phyloP scores from a whole-genome alignment of 202 grass and related monocot species.

The Elaeis oleifera region DNA sequence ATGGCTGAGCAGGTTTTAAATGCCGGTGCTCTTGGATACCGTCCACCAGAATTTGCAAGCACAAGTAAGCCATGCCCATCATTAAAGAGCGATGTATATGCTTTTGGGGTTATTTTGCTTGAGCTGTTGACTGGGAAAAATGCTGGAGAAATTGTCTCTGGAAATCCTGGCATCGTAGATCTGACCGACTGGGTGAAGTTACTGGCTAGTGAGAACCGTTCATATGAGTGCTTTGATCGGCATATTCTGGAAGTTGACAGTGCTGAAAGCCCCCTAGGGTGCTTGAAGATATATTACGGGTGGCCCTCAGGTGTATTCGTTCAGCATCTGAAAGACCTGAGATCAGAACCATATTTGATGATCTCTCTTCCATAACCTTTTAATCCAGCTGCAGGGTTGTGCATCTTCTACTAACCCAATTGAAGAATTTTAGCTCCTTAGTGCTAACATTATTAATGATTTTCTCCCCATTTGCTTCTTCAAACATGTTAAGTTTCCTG shows the following conservation, averaged over 20 bases:
- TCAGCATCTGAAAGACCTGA: conserved; percentile 67
- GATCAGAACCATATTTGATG: conserved; percentile 70
- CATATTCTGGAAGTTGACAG: conserved; percentile 20
- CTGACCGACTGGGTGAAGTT: conserved; percentile 87
- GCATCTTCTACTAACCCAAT: conserved; percentile 50
- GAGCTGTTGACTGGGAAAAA: conserved; percentile 76
- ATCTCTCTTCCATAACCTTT: conserved; percentile 42
- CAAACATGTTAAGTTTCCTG: too few relatives aligned
- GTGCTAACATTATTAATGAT: conserved; percentile 48
- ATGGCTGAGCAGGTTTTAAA: conserved; percentile 89
- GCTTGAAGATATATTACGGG: conserved; percentile 59
- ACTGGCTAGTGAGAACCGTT: conserved; percentile 48
- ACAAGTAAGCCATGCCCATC: conserved; percentile 80
- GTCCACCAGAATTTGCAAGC: conserved; percentile 74
- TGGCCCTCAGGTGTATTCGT: conserved; percentile 69
- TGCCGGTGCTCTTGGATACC: conserved; percentile 78
- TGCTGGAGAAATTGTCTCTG: conserved; percentile 71
- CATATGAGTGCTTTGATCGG: conserved; percentile 61
- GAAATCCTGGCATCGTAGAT: conserved; percentile 55
- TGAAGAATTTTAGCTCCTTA: conserved; percentile 13
- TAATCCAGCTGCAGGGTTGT: conserved; percentile 15
- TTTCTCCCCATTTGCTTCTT: conserved; percentile 16
- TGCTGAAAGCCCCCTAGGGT: conserved; percentile 16
- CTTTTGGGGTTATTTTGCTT: conserved; percentile 74
- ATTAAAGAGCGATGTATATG: conserved; percentile 82